Evolutionary conservation across 2,329 filamentous ascomycete species (phyloP).

Genomic region (Herpomyces periplanetae): DNA sequence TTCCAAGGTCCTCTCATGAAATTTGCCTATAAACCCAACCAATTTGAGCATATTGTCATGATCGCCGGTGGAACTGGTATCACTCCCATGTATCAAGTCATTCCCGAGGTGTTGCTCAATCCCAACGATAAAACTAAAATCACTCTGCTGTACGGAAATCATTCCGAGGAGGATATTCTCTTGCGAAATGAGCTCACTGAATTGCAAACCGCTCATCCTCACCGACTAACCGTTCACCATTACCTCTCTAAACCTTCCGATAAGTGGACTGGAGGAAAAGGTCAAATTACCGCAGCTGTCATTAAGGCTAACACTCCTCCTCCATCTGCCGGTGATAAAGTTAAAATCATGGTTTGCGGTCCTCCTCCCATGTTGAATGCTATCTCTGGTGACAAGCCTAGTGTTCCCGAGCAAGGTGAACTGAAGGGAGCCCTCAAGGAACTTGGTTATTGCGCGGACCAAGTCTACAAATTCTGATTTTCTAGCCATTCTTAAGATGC

Average conservation of each 20-base stretch:
- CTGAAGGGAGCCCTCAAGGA: constrained; percentile 43
- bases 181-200: constrained; percentile 47
- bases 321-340: constrained; percentile 54
- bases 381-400: constrained; percentile 56
- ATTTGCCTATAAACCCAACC: constrained; percentile 59
- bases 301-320: constrained; percentile 80
- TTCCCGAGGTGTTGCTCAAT: constrained; percentile 72
- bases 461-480: constrained; percentile 97
- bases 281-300: constrained; percentile 56
- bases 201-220: constrained; percentile 76
- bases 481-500: too few species aligned
- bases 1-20: constrained; percentile 90
- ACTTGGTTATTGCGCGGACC: constrained; percentile 43
- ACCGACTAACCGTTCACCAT: constrained; percentile 83
- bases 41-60: constrained; percentile 54
- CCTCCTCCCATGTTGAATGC: constrained; percentile 77
- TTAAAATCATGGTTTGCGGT: constrained; percentile 88
- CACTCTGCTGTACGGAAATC: constrained; percentile 68
- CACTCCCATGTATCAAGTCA: constrained; percentile 87
- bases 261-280: constrained; percentile 33
- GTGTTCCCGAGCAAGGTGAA: constrained; percentile 76
- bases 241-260: constrained; percentile 48
- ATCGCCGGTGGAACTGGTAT: constrained; percentile 89
- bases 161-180: constrained; percentile 59
- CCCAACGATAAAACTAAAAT: constrained; percentile 90